Percentiles rank a stretch among this genome's conserved stretches.
Evolutionary conservation across 164 flowering plant genomes (phyloP).

Genomic region (Buxus sempervirens): DNA sequence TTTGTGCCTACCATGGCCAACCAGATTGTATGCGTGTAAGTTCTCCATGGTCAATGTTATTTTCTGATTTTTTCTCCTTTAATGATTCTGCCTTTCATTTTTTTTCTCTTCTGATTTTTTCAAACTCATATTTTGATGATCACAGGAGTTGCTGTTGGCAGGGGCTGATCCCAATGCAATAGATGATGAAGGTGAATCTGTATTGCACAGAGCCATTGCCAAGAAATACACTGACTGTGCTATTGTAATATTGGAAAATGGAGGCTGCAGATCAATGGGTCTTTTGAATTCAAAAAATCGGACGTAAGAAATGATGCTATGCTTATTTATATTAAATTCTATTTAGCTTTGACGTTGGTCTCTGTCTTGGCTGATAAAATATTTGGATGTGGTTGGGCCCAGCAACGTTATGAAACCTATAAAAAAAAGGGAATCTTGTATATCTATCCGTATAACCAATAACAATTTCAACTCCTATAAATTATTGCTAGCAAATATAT

Average conservation of each 20-base stretch:
- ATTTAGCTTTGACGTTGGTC: background rate
- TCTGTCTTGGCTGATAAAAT: background rate
- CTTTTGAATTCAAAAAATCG: slow-evolving; percentile 62
- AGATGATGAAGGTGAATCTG: slow-evolving; percentile 98
- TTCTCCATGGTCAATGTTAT: slow-evolving; percentile 9
- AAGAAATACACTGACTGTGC: slow-evolving; percentile 97
- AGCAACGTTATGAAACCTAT: background rate
- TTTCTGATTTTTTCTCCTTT: background rate
- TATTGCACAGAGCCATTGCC: slow-evolving; percentile 83
- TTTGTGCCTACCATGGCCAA: slow-evolving; percentile 98
- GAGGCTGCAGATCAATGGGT: slow-evolving; percentile 92
- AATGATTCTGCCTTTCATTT: slow-evolving; percentile 2
- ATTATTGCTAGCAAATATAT: too few relatives aligned
- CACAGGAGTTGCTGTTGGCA: slow-evolving; percentile 84
- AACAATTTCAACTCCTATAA: background rate
- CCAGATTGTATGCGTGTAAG: slow-evolving; percentile 99
- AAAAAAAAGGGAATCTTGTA: background rate
- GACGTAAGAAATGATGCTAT: slow-evolving; percentile 57
- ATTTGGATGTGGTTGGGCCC: background rate
- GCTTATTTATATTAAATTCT: background rate
- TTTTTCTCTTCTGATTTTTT: background rate
- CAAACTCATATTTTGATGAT: slow-evolving; percentile 15
- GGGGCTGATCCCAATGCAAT: slow-evolving; percentile 99
- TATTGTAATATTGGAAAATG: slow-evolving; percentile 82
- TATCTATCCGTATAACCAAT: background rate